phyloP scores from a whole-genome alignment of 257 asterid genomes.

The Eustoma russellianum region DNA sequence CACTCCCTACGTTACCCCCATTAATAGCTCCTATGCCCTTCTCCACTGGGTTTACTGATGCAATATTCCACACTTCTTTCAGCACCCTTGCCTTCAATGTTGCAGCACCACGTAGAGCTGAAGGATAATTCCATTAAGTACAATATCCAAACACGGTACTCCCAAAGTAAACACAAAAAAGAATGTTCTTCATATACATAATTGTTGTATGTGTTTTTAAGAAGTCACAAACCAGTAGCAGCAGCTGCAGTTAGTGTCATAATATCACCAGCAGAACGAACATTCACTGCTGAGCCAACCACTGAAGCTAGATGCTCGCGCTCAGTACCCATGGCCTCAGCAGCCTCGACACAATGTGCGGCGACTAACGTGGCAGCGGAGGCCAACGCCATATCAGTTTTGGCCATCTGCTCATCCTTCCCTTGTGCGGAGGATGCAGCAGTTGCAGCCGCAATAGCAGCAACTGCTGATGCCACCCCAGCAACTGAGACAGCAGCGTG shows the following conservation, averaged over 20 bases:
- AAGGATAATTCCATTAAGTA: neutral
- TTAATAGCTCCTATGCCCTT: constrained; percentile 25
- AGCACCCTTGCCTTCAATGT: constrained; percentile 80
- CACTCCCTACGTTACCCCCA: constrained; percentile 48
- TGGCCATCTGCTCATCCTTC: constrained; percentile 77
- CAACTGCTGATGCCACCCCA: constrained; percentile 92
- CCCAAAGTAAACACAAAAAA: no score
- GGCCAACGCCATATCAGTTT: constrained; percentile 90
- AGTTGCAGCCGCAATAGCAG: constrained; percentile 94
- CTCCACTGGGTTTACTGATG: constrained; percentile 81
- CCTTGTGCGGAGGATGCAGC: constrained; percentile 65
- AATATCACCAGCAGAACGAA: constrained; percentile 84
- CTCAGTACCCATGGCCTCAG: constrained; percentile 96
- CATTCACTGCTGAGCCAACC: constrained; percentile 92
- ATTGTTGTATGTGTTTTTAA: neutral
- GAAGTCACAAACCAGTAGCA: constrained; percentile 57
- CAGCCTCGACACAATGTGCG: constrained; percentile 95
- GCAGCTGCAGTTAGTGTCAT: constrained; percentile 97
- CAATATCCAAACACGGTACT: no score
- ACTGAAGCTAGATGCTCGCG: constrained; percentile 76
- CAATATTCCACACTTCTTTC: constrained; percentile 90
- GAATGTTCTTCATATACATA: no score
- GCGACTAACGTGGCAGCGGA: constrained; percentile 97
- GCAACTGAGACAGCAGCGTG: constrained; percentile 98
- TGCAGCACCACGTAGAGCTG: constrained; percentile 92